Conservation (phyloP, 768 basidiomycete genomes). For the Boletus pseudo-olivaceus region DNA sequence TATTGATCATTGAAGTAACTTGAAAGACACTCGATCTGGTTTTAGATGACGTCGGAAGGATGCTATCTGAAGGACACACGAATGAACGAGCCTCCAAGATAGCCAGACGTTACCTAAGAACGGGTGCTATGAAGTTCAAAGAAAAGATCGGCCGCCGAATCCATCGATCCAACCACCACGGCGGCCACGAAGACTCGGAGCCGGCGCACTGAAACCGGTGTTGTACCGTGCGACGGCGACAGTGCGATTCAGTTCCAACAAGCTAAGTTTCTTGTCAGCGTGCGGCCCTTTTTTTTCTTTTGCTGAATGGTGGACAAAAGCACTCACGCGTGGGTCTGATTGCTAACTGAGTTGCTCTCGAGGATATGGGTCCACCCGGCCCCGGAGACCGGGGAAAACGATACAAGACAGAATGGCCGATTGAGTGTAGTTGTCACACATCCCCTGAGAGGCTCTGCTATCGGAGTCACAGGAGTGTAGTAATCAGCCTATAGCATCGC, state of each 20-base stretch:
- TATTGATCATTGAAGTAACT: neutral
- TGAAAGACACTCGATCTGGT: neutral
- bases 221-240: neutral
- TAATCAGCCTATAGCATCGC: neutral
- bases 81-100: neutral
- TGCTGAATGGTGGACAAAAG: neutral
- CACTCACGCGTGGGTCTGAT: neutral
- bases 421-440: slow-evolving; percentile 4
- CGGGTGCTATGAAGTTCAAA: neutral
- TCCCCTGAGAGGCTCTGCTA: slow-evolving; percentile 11
- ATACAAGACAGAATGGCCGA: neutral
- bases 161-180: neutral
- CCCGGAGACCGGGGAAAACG: neutral
- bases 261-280: neutral
- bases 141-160: neutral
- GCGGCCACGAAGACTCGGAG: neutral
- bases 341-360: neutral
- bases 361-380: neutral
- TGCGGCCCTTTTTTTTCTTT: neutral
- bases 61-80: neutral
- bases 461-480: slow-evolving; percentile 8
- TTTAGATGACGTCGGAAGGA: neutral
- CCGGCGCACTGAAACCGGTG: too few species aligned
- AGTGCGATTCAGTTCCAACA: neutral
- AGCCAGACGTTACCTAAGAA: neutral